These are phyloP conservation scores for Boletus barrowsii DNA, from an alignment of 768 basidiomycete species.

Conservation along the genomic window DNA sequence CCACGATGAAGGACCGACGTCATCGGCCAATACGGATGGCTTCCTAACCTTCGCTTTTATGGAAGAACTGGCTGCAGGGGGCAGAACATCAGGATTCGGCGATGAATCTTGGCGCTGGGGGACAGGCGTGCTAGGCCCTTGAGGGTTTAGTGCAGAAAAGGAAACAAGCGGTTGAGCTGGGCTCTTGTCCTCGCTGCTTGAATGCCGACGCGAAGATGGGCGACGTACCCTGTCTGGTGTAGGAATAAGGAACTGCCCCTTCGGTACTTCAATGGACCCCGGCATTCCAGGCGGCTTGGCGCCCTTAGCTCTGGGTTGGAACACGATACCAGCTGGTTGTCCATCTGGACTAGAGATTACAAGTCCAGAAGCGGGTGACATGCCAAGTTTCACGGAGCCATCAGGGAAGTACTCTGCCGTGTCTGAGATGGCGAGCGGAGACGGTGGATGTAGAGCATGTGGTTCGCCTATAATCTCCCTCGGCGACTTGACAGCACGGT, in stretches of 20 bases:
- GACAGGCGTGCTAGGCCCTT: slow-evolving; percentile 6
- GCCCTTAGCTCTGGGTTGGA: slow-evolving; percentile 68
- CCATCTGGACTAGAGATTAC: slow-evolving; percentile 93
- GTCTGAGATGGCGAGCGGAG: slow-evolving; percentile 69
- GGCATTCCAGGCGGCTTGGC: slow-evolving; percentile 31
- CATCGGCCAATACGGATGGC: slow-evolving; percentile 32
- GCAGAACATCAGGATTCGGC: slow-evolving; percentile 21
- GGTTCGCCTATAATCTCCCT: slow-evolving; percentile 42
- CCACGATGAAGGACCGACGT: slow-evolving; percentile 18
- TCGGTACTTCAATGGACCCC: slow-evolving; percentile 45
- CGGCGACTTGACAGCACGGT: slow-evolving; percentile 57
- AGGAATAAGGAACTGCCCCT: slow-evolving; percentile 35
- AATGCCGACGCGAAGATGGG: slow-evolving; percentile 25
- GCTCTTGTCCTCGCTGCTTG: slow-evolving; percentile 28
- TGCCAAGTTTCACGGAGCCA: slow-evolving; percentile 66
- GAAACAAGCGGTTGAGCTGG: slow-evolving; percentile 24
- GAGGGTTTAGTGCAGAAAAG: slow-evolving; percentile 29
- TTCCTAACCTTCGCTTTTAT: slow-evolving; percentile 28
- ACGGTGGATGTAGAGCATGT: slow-evolving; percentile 49
- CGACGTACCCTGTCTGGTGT: slow-evolving; percentile 27
- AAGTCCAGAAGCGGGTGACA: slow-evolving; percentile 79
- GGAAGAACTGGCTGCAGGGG: neutral
- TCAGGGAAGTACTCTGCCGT: slow-evolving; percentile 66
- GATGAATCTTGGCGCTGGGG: slow-evolving; percentile 25
- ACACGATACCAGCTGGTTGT: slow-evolving; percentile 92